These are phyloP conservation scores for Lignosus rhinocerotis DNA, from an alignment of 1,284 basidiomycete genomes.

Conservation along the genomic window DNA sequence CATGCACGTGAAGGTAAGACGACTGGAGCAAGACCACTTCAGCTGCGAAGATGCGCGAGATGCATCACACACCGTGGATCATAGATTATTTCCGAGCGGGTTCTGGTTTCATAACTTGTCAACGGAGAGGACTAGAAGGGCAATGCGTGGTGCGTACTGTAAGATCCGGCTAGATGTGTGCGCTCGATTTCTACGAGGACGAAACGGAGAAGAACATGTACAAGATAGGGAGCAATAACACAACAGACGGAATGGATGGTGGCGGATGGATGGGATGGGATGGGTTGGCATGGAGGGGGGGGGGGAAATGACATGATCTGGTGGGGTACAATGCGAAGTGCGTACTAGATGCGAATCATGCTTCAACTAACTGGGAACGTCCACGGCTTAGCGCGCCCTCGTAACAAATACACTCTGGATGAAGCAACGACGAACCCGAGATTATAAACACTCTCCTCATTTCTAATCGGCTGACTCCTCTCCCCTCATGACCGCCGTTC, in stretches of 20 bases:
- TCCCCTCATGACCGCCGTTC: slow-evolving; percentile 40
- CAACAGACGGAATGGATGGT: slow-evolving; percentile 21
- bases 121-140: slow-evolving; percentile 11
- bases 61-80: neutral
- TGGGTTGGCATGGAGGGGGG: neutral
- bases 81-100: neutral
- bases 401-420: slow-evolving; percentile 27
- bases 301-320: slow-evolving; percentile 1
- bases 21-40: neutral
- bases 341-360: slow-evolving; percentile 20
- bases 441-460: slow-evolving; percentile 9
- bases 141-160: slow-evolving; percentile 13
- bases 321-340: slow-evolving; percentile 25
- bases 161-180: slow-evolving; percentile 18
- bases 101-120: neutral
- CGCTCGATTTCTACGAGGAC: slow-evolving; percentile 14
- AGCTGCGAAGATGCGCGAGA: neutral
- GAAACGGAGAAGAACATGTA: slow-evolving; percentile 9
- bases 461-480: neutral
- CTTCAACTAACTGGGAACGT: slow-evolving; percentile 19
- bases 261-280: neutral
- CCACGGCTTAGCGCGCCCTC: slow-evolving; percentile 21
- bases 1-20: too few species aligned
- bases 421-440: slow-evolving; percentile 21
- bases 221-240: slow-evolving; percentile 26